phyloP scores from a whole-genome alignment of 306 rosid species.

The Gastrolobium villosum region DNA sequence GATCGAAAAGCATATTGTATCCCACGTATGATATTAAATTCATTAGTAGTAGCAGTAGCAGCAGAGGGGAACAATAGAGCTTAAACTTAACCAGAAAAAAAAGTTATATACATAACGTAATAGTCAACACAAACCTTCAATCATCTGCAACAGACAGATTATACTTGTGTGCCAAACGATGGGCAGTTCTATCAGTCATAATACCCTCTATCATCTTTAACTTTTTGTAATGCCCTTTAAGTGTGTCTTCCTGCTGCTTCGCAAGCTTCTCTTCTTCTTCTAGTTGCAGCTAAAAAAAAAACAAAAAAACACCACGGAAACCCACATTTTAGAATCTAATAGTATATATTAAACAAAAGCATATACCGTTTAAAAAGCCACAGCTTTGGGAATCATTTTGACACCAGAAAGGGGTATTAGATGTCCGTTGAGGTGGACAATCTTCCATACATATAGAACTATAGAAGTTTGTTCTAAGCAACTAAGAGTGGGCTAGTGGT shows the following conservation, averaged over 20 bases:
- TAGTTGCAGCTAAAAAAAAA: constrained; percentile 54
- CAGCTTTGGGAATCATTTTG: constrained; percentile 16
- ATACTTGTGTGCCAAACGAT: constrained; percentile 62
- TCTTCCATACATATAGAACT: not conserved
- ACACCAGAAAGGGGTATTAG: not conserved
- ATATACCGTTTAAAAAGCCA: not conserved
- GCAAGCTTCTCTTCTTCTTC: constrained; percentile 76
- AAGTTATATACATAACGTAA: constrained; percentile 11
- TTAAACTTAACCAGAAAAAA: not conserved
- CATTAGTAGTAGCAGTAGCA: constrained; percentile 1
- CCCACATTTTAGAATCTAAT: constrained; percentile 29
- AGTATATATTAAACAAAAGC: constrained; percentile 2
- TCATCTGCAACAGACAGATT: constrained; percentile 51
- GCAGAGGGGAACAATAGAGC: not conserved
- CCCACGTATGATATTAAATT: constrained; percentile 11
- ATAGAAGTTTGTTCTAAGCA: not conserved
- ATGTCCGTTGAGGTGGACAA: constrained; percentile 26
- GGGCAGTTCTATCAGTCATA: constrained; percentile 69
- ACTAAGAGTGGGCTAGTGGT: not conserved
- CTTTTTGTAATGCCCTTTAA: constrained; percentile 64
- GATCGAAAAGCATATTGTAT: constrained; percentile 5
- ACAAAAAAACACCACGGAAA: not conserved
- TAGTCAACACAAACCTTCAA: constrained; percentile 25
- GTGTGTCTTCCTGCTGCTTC: constrained; percentile 62
- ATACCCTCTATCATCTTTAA: constrained; percentile 62